Conservation (phyloP, 75 land plant genomes). For the Chamaecyparis obtusa region DNA sequence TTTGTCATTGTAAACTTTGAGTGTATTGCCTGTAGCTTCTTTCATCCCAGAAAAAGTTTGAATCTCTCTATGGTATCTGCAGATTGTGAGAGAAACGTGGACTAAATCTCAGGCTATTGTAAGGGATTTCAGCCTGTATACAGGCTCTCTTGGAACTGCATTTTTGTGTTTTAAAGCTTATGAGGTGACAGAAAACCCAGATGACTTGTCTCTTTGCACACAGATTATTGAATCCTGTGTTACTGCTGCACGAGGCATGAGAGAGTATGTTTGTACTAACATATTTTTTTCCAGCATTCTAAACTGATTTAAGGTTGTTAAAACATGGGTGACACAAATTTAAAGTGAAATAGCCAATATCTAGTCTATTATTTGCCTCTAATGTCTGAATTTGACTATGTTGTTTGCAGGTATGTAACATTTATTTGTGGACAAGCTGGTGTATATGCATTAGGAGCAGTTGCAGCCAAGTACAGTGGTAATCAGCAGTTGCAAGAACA, state of each 20-base stretch:
- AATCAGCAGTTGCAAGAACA: conserved; percentile 39
- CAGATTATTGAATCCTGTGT: conserved; percentile 69
- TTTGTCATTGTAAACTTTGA: background rate
- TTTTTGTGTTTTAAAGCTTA: conserved; percentile 62
- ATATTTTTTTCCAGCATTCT: background rate
- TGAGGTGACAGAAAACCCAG: conserved; percentile 39
- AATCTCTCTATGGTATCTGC: conserved; percentile 8
- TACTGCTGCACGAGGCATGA: conserved; percentile 44
- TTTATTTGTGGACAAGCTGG: conserved; percentile 91
- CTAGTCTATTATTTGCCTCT: background rate
- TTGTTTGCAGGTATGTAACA: conserved; percentile 59
- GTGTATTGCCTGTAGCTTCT: background rate
- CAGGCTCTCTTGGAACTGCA: conserved; percentile 79
- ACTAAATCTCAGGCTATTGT: conserved; percentile 26
- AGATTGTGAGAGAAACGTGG: conserved; percentile 81
- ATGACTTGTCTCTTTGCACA: conserved; percentile 46
- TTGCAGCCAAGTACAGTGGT: conserved; percentile 53
- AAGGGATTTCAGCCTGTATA: conserved; percentile 58
- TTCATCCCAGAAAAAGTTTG: background rate
- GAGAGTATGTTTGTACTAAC: conserved; percentile 22
- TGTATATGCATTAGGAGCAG: conserved; percentile 86
- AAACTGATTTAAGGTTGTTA: background rate
- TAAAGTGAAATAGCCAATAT: background rate
- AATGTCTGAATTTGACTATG: background rate
- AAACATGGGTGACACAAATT: background rate